phyloP scores from a whole-genome alignment of 202 grass and related monocot species.

The Musa balbisiana region DNA sequence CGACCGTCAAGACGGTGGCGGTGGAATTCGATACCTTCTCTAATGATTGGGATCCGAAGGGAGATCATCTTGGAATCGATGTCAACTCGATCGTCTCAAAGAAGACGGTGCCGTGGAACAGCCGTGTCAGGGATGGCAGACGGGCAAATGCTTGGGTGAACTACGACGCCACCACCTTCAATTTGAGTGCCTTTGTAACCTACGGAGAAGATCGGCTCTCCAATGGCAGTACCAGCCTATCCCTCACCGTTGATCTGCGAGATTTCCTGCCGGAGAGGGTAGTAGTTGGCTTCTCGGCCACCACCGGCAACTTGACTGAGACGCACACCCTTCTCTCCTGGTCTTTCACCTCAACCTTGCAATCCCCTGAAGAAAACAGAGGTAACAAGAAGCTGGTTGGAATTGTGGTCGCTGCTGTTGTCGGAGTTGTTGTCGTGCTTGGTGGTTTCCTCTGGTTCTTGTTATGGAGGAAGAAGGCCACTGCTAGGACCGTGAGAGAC shows the following conservation, averaged over 20 bases:
- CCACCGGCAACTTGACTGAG: constrained; percentile 28
- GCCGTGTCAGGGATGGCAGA: constrained; percentile 6
- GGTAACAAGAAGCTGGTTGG: background rate
- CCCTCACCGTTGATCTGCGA: constrained; percentile 12
- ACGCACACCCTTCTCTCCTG: constrained; percentile 34
- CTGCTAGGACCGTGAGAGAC: background rate
- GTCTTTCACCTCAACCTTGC: constrained; percentile 37
- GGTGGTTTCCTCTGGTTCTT: constrained; percentile 3
- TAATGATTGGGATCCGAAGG: constrained; percentile 26
- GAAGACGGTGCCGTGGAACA: background rate
- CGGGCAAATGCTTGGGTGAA: constrained; percentile 29
- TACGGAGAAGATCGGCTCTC: background rate
- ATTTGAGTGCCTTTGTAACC: constrained; percentile 25
- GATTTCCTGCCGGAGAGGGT: constrained; percentile 19
- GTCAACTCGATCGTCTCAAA: constrained; percentile 11
- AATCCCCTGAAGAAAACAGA: background rate
- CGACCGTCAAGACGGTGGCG: constrained; percentile 15
- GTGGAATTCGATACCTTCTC: constrained; percentile 39
- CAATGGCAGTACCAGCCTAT: background rate
- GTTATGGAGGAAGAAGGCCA: background rate
- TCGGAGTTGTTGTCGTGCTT: background rate
- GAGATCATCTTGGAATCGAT: constrained; percentile 30
- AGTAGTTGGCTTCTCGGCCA: constrained; percentile 38
- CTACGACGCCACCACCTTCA: constrained; percentile 25
- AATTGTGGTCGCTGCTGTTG: background rate